These are phyloP conservation scores for Capsaspora owczarzaki DNA, from an alignment of 78 protist species.

Conservation along the genomic window DNA sequence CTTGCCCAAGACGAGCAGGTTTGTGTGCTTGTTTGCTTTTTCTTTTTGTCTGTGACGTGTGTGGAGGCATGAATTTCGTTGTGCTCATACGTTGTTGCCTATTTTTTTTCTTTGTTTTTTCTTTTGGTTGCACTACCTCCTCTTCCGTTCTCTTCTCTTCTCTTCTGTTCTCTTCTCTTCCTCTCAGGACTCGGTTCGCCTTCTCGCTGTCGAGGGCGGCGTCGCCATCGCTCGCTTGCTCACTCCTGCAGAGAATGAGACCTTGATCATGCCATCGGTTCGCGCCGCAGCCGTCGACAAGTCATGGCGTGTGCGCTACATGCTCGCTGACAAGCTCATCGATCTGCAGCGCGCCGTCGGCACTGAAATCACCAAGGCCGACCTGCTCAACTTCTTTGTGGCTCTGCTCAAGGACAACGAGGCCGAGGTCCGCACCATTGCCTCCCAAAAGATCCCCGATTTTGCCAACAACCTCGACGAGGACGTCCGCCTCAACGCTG, in stretches of 20 bases:
- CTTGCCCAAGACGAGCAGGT: conserved; percentile 79
- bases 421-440: conserved; percentile 94
- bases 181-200: conserved; percentile 83
- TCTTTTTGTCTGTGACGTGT: not conserved
- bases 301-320: conserved; percentile 94
- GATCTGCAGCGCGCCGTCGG: conserved; percentile 30
- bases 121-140: too few species aligned
- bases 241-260: conserved; percentile 46
- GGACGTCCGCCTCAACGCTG: conserved; percentile 15
- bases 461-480: conserved; percentile 41
- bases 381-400: conserved; percentile 49
- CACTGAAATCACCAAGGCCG: conserved; percentile 52
- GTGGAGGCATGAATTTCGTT: too few species aligned
- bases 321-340: conserved; percentile 60
- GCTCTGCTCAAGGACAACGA: conserved; percentile 82
- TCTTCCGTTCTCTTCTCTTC: not conserved
- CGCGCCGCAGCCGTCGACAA: conserved; percentile 60
- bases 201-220: conserved; percentile 80
- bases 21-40: not conserved
- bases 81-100: too few species aligned
- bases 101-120: too few species aligned
- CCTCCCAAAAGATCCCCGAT: conserved; percentile 67
- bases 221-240: conserved; percentile 56
- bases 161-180: not conserved
- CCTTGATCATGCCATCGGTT: conserved; percentile 54